Percentiles rank a stretch among this genome's conserved stretches.
phyloP scores from a whole-genome alignment of 192 early-diverging fungal genomes.

The Phycomyces blakesleeanus region DNA sequence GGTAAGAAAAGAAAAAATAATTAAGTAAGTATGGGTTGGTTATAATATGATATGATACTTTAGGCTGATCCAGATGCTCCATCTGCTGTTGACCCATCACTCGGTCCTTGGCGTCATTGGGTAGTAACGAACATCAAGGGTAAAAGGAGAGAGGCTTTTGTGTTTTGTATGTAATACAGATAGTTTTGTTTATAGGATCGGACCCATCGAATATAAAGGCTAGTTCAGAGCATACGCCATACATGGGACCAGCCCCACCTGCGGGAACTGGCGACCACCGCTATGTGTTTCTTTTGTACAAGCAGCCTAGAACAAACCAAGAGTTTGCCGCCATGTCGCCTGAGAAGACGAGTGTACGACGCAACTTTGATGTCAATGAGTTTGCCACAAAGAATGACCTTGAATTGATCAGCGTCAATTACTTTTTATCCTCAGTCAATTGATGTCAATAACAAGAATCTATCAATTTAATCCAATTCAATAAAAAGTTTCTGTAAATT shows the following conservation, averaged over 20 bases:
- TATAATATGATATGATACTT: background rate
- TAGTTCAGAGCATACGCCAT: constrained; percentile 30
- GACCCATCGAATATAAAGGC: background rate
- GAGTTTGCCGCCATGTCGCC: constrained; percentile 20
- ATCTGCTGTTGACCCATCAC: constrained; percentile 34
- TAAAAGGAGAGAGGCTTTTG: background rate
- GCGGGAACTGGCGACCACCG: constrained; percentile 51
- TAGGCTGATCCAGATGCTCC: constrained; percentile 60
- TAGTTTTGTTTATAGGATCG: constrained; percentile 12
- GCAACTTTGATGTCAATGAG: constrained; percentile 31
- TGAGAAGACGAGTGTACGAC: constrained; percentile 11
- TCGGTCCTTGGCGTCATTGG: constrained; percentile 56
- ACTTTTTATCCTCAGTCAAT: constrained; percentile 34
- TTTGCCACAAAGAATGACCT: constrained; percentile 41
- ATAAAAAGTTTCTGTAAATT: too few species aligned
- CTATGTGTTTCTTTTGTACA: constrained; percentile 56
- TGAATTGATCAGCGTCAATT: constrained; percentile 46
- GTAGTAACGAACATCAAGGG: constrained; percentile 50
- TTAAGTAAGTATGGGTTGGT: background rate
- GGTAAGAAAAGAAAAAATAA: constrained; percentile 4
- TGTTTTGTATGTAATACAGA: background rate
- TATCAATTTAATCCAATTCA: too few species aligned
- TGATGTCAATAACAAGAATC: too few species aligned
- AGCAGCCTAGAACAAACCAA: constrained; percentile 36
- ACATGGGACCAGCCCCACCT: constrained; percentile 51